Evolutionary conservation across 1,139 yeast genomes (phyloP), one percentile per base, ranked within the genome.

Genomic region (Tardiomyces digboiensis): DNA sequence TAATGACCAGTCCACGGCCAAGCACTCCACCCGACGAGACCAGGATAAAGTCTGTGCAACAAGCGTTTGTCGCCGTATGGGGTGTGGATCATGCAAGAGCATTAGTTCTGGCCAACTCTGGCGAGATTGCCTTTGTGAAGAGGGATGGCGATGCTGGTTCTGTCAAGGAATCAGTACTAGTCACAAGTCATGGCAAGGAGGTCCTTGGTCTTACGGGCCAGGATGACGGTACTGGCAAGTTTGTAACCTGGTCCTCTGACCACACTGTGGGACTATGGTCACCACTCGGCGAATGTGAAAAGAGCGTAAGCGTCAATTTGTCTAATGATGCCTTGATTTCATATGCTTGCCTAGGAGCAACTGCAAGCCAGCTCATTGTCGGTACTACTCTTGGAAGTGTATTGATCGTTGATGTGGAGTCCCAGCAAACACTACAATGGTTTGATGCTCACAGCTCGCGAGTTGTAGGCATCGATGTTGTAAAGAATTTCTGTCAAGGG

Each of bases 401-500:
- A 2, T 33, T 44, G 13, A 13, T 51, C 13, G 38, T 44, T 21
- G 44, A 47, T 22, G 21, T 19, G 6, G 36, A 33, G 14, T 41
- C 29, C 19, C 38, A 26, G 19, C 19, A 36, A 5, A 26, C 40
- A 2, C 16, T 39, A 13, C 46, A 44, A 39, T 18, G 21, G 6
- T 47, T 55, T 36, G 49, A 55, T 19, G 63, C 64, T 1, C 64
- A 59, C 44, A 55, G 56, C 2, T 55, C 60, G 3, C 49, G 50
- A 7, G 55, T 59, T 14, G 52, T 52, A 4, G 59, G 54, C 18
- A 52, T 59, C 10, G 33, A 26, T 16, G 10, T 26, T 16, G 33
- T 16, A n/a, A 16, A 8, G 16, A 37, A 59, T 53, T 29, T 51
- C 52, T 36, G 29, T 39, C 19, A 40, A 39, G 18, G 41, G 12